Evolutionary conservation across 106 monocot genomes (phyloP), one percentile per base, ranked within the genome.

Genomic region (Iris macrosiphon): DNA sequence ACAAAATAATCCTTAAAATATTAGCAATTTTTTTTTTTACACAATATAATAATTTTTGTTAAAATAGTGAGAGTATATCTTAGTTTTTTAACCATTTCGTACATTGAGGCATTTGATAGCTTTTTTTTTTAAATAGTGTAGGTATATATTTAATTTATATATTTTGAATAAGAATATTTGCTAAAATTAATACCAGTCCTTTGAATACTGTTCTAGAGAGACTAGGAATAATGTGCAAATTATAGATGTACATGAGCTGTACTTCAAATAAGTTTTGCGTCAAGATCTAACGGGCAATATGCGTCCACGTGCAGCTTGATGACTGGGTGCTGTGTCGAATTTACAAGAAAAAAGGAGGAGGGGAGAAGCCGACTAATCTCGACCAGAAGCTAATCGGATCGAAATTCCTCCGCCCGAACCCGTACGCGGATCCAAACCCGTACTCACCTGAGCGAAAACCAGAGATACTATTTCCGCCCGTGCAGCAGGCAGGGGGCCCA

Each of bases 281-380:
- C 41, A 42, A n/a, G 48, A 13, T 12, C 1, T n/a, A 4, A 38
- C 23, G 2, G 17, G 17, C 20, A 7, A 27, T 30, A 13, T 38
- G 11, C 2, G 30, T 17, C 11, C 20, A 31, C 31, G 14, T 61
- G 56, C 85, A 91, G 85, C 59, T 91, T 57, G 90, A 91, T 41
- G 84, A 90, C 33, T 90, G 89, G 89, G 89, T 90, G 15, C 65
- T 90, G 16, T 90, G 89, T 59, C 73, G 89, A 19, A 84, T 90
- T 41, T 84, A 90, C 72, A 75, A 81, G 58, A 90, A 90, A 72
- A 90, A 84, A 67, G 78, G 72, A 1, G 75, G 65, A 42, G 54
- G 49, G 24, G 77, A 71, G 63, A 77, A 45, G 37, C 62, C 45
- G 11, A 39, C 3, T 16, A 19, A 39, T 37, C 16, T 18, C 9